These are phyloP conservation scores for Kodamaea kakaduensis DNA, from an alignment of 805 yeast genomes.

Conservation along the genomic window DNA sequence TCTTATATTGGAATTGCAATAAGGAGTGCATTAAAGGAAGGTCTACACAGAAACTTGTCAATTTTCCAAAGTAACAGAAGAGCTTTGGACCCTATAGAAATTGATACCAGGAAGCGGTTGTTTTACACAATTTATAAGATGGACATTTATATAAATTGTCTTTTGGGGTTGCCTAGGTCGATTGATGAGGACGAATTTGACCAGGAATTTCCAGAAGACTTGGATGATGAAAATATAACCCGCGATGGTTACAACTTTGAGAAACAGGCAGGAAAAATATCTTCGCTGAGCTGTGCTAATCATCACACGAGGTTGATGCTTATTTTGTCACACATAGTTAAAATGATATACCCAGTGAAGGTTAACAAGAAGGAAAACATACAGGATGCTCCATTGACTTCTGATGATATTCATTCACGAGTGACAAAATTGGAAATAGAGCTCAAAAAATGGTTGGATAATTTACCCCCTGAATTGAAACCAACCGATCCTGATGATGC, in stretches of 20 bases:
- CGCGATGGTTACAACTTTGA: conserved; percentile 51
- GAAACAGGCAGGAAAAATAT: conserved; percentile 48
- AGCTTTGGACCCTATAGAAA: conserved; percentile 69
- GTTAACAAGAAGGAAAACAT: conserved; percentile 18
- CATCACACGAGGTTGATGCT: conserved; percentile 74
- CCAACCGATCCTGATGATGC: conserved; percentile 59
- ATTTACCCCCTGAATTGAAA: conserved; percentile 64
- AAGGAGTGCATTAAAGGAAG: conserved; percentile 77
- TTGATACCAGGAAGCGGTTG: conserved; percentile 77
- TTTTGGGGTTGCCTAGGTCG: conserved; percentile 79
- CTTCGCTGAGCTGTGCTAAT: conserved; percentile 78
- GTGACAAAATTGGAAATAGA: conserved; percentile 66
- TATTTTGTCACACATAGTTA: conserved; percentile 67
- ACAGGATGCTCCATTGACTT: conserved; percentile 16
- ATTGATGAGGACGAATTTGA: conserved; percentile 77
- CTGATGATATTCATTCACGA: conserved; percentile 37
- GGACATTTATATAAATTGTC: conserved; percentile 85
- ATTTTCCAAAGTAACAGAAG: conserved; percentile 43
- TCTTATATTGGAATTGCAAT: conserved; percentile 86
- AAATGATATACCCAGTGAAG: conserved; percentile 71
- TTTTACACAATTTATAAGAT: conserved; percentile 89
- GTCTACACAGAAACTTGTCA: conserved; percentile 68
- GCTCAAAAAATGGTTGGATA: conserved; percentile 66
- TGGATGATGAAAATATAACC: conserved; percentile 84
- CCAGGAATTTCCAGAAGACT: conserved; percentile 78